A percentile compares a stretch with the other conserved stretches of the same genome.
These are phyloP conservation scores for Dictyostelium purpureum DNA, from an alignment of 78 protist species.

Conservation along the genomic window DNA sequence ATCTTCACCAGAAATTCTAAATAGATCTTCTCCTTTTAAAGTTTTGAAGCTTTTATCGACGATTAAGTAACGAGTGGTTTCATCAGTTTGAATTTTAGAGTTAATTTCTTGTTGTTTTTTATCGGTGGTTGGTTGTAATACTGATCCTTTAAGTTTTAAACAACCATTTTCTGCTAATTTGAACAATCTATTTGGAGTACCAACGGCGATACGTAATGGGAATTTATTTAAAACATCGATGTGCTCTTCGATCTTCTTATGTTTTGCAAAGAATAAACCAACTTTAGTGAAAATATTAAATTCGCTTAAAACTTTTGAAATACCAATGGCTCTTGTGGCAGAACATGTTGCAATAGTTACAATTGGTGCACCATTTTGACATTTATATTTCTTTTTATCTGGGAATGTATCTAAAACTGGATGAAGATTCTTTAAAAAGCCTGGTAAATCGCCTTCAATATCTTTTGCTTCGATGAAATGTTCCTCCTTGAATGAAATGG, in stretches of 20 bases:
- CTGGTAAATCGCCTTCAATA: not conserved
- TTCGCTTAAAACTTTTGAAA: conserved; percentile 23
- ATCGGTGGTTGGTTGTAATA: not conserved
- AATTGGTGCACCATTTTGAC: conserved; percentile 51
- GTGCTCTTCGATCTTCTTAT: conserved; percentile 68
- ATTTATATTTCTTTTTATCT: not conserved
- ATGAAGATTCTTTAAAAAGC: conserved; percentile 24
- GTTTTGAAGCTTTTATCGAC: conserved; percentile 44
- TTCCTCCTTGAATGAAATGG: not conserved
- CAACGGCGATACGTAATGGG: conserved; percentile 40
- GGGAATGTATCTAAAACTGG: conserved; percentile 15
- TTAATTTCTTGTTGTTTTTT: not conserved
- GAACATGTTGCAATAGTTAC: conserved; percentile 50
- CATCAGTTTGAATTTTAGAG: not conserved
- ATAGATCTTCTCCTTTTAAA: conserved; percentile 17
- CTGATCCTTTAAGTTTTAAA: conserved; percentile 45
- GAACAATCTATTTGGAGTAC: conserved; percentile 61
- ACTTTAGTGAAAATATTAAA: conserved; percentile 18
- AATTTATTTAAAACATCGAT: conserved; percentile 21
- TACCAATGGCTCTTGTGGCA: conserved; percentile 73
- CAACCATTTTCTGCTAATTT: conserved; percentile 47
- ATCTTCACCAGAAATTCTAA: not conserved
- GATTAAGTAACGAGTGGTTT: conserved; percentile 9
- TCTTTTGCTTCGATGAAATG: conserved; percentile 30
- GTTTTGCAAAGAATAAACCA: conserved; percentile 69